Evolutionary conservation across 1,139 yeast genomes (phyloP), one percentile per base, ranked within the genome.

Genomic region (Yamadazyma epiphylla): DNA sequence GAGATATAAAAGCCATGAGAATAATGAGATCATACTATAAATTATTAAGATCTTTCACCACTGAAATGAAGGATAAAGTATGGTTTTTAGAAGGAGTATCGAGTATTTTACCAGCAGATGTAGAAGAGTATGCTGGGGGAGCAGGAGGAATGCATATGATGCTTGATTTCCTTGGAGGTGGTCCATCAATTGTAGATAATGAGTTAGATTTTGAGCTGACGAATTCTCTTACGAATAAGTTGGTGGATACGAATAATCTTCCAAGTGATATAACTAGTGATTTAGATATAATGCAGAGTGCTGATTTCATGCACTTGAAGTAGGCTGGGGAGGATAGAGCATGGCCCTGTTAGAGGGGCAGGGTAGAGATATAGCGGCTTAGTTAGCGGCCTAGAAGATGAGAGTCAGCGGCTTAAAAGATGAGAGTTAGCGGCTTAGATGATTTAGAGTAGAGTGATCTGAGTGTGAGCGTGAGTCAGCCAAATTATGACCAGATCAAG

Each of bases 61-160:
- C 81, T 14, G 94, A 86, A 48, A 81, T 84, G 82, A 85, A 83
- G 51, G 94, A 87, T 46, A 76, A 77, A 45, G 94, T 88, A 11
- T 89, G 97, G 97, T 89, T 89, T 46, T 66, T 89, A 41, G 95
- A 88, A 55, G 96, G 96, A 2, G 95, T 89, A 2, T 75, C 94
- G 4, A 79, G 79, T 37, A 95, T 87, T 1, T 66, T 89, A 30
- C 94, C 94, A 0, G 88, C 76, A 11, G 88, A 83, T 53, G 94
- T 83, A 13, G 94, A 83, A 41, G 86, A 82, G 45, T 83, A 83
- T 48, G 77, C 85, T 11, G 91, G 91, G 9, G 91, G 91, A 4
- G 75, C 75, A 31, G 91, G 94, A 30, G 91, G 91, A 39, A 81
- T 81, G 87, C 87, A 82, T 50, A 83, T 83, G 91, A 83, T 83